These are phyloP conservation scores for Nemania bipapillata DNA, from an alignment of 2,329 filamentous ascomycete genomes.

Conservation along the genomic window DNA sequence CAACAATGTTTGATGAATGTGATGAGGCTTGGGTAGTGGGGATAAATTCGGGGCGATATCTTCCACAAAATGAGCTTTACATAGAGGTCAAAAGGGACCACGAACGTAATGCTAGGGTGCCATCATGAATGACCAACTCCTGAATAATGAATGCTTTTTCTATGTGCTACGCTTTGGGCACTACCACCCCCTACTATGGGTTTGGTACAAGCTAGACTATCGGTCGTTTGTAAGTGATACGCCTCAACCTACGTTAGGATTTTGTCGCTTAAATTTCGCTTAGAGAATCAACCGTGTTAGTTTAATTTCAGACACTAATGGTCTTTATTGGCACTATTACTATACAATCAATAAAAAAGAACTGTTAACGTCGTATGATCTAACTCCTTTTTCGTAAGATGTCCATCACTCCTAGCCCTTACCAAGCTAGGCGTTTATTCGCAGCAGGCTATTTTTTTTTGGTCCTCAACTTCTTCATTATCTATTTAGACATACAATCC, in stretches of 20 bases:
- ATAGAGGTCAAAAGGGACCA: slow-evolving; percentile 44
- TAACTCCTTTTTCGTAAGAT: slow-evolving; percentile 22
- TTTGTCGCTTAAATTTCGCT: background rate
- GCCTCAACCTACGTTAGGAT: background rate
- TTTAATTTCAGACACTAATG: slow-evolving; percentile 2
- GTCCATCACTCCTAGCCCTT: slow-evolving; percentile 2
- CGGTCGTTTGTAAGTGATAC: slow-evolving; percentile 1
- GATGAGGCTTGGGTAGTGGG: slow-evolving; percentile 47
- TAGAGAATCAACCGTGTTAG: background rate
- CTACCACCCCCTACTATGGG: background rate
- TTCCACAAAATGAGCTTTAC: slow-evolving; percentile 40
- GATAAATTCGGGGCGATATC: slow-evolving; percentile 40
- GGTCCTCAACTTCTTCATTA: background rate
- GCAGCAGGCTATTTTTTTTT: background rate
- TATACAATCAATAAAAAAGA: slow-evolving; percentile 27
- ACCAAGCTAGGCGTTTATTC: background rate
- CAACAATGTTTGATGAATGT: slow-evolving; percentile 49
- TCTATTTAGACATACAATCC: background rate
- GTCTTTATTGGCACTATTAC: slow-evolving; percentile 7
- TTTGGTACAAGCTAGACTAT: background rate
- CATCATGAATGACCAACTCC: slow-evolving; percentile 40
- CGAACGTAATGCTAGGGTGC: slow-evolving; percentile 41
- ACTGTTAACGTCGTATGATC: background rate
- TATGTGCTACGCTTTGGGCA: slow-evolving; percentile 6
- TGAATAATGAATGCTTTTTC: slow-evolving; percentile 24